Evolutionary conservation across 163 green algal genomes (phyloP), one percentile per base, ranked within the genome.

Genomic region (Smithsoniella earleae): DNA sequence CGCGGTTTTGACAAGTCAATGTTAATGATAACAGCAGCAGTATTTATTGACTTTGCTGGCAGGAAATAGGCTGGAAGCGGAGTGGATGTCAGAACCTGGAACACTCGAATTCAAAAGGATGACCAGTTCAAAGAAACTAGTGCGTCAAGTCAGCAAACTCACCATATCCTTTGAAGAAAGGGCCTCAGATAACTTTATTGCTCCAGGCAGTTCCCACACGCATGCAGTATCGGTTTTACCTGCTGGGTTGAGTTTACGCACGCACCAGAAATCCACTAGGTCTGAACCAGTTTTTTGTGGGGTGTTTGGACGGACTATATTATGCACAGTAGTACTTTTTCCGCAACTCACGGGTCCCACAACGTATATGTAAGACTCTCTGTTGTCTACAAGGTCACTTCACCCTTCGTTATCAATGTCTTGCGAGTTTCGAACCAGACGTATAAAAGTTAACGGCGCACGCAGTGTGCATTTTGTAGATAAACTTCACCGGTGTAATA

Each of bases 191-290:
- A 64, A 27, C 13, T 36, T 27, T 36, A 36, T 27, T 36, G 31
- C 49, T 6, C 49, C 49, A 36, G 49, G 49, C 49, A 64, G 49
- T 27, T 64, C 49, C 49, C 49, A 64, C 16, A 64, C 33, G 33
- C 49, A 64, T 64, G 49, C 49, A 25, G 49, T 25, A 18, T 64
- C 49, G 13, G 31, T 25, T 13, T 64, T 64, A 0, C 49, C 49
- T 64, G 49, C 13, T 27, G 49, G 25, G 33, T 64, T 64, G 13
- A 27, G 25, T 64, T 64, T 64, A 13, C 49, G 49, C 49, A 64
- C 49, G 33, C 49, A 64, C 49, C 49, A 64, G 13, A 64, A 64
- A 27, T 64, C 49, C 0, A 64, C 49, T 27, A 64, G 25, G 49
- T 64, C 49, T 10, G 49, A 64, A 10, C 49, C 49, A 10, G 49